A percentile compares a stretch with the other conserved stretches of the same genome.
These are phyloP conservation scores for Geotrichum restrictum DNA, from an alignment of 1,139 yeast species.

Conservation along the genomic window DNA sequence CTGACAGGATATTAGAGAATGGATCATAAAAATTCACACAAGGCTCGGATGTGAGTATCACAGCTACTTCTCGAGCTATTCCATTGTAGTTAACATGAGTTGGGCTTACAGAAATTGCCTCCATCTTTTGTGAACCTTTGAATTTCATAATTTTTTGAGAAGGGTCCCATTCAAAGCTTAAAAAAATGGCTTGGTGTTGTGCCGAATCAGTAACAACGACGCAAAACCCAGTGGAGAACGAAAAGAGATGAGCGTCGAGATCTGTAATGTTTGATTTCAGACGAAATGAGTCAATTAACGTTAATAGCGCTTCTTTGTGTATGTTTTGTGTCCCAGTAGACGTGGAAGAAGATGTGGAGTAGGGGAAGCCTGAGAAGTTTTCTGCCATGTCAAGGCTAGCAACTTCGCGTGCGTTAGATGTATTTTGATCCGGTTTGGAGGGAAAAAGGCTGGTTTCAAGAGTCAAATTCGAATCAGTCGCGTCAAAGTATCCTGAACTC, in stretches of 20 bases:
- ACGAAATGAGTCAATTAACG: slow-evolving; percentile 10
- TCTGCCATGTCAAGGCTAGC: slow-evolving; percentile 10
- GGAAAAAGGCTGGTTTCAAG: slow-evolving; percentile 15
- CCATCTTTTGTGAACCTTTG: slow-evolving; percentile 6
- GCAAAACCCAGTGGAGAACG: not conserved
- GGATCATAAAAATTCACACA: slow-evolving; percentile 56
- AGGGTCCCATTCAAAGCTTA: slow-evolving; percentile 7
- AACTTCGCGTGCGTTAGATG: slow-evolving; percentile 12
- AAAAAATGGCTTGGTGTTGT: slow-evolving; percentile 6
- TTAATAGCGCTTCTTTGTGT: slow-evolving; percentile 14
- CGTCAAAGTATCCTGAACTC: slow-evolving; percentile 12
- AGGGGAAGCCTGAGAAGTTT: slow-evolving; percentile 4
- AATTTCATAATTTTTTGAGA: slow-evolving; percentile 5
- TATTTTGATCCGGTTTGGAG: slow-evolving; percentile 12
- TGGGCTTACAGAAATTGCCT: slow-evolving; percentile 6
- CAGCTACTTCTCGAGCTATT: slow-evolving; percentile 3
- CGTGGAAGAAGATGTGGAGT: not conserved
- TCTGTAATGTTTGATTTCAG: slow-evolving; percentile 2
- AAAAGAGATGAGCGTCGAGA: not conserved
- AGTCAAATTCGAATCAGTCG: slow-evolving; percentile 8
- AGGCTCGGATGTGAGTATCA: slow-evolving; percentile 6
- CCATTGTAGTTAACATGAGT: slow-evolving; percentile 1
- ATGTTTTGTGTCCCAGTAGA: slow-evolving; percentile 9
- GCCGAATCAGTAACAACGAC: not conserved
- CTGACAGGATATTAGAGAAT: slow-evolving; percentile 53